Conservation (phyloP, 306 rosid genomes). For the Pyrus betulifolia region DNA sequence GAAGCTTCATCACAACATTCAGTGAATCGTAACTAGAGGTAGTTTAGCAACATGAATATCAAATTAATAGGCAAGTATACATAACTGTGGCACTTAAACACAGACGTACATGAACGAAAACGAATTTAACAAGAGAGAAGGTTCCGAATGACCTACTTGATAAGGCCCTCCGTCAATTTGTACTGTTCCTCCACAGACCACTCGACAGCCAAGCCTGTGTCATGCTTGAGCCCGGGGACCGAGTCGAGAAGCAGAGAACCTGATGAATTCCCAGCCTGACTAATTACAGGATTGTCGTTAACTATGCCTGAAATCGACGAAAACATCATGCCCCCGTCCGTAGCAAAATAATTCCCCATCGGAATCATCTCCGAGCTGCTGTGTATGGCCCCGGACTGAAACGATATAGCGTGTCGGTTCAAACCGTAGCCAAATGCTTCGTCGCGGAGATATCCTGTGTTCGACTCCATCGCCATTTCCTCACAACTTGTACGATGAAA, state of each 20-base stretch:
- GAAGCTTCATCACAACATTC: not conserved
- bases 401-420: slow-evolving; percentile 76
- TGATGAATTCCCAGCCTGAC: slow-evolving; percentile 51
- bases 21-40: not conserved
- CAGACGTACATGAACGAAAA: not conserved
- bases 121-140: not conserved
- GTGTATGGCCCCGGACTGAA: slow-evolving; percentile 68
- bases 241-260: slow-evolving; percentile 74
- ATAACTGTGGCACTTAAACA: not conserved
- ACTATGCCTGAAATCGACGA: slow-evolving; percentile 51
- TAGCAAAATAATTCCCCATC: slow-evolving; percentile 57
- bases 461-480: slow-evolving; percentile 79
- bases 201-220: slow-evolving; percentile 85
- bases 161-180: slow-evolving; percentile 80
- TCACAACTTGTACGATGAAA: not conserved
- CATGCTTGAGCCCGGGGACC: slow-evolving; percentile 85
- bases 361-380: slow-evolving; percentile 79
- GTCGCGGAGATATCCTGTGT: slow-evolving; percentile 58
- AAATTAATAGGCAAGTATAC: not conserved
- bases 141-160: slow-evolving; percentile 49
- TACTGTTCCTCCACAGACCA: slow-evolving; percentile 93
- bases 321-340: slow-evolving; percentile 56
- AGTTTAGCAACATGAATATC: not conserved
- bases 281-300: slow-evolving; percentile 44
- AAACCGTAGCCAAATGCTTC: slow-evolving; percentile 45